A percentile compares a stretch with the other conserved stretches of the same genome.
These are phyloP conservation scores for Phyllostachys edulis DNA, from an alignment of 176 grass and related monocot species.

Conservation along the genomic window DNA sequence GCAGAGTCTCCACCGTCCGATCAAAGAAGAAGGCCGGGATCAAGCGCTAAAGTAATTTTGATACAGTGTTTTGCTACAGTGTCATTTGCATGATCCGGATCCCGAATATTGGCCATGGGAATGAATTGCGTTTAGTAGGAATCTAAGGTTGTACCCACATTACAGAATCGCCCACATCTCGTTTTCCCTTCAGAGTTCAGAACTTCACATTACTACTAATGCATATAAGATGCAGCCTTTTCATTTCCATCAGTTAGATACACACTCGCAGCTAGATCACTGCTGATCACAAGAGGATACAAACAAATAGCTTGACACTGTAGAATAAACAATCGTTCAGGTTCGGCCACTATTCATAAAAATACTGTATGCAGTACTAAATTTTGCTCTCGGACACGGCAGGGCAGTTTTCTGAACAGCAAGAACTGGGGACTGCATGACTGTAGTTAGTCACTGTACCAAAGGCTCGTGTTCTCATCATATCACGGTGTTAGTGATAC, in stretches of 20 bases:
- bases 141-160: not conserved
- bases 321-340: not conserved
- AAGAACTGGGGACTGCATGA: slow-evolving; percentile 8
- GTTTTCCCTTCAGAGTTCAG: slow-evolving; percentile 1
- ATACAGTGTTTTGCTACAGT: no score
- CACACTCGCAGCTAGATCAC: not conserved
- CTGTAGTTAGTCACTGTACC: not conserved
- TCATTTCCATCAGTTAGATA: not conserved
- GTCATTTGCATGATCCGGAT: no score
- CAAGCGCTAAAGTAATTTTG: no score
- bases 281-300: not conserved
- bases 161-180: not conserved
- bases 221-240: not conserved
- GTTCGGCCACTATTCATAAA: not conserved
- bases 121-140: not conserved
- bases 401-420: not conserved
- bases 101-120: not conserved
- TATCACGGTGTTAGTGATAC: not conserved
- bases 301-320: not conserved
- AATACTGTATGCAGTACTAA: not conserved
- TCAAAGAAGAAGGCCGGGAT: no score
- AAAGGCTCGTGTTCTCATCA: not conserved
- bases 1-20: no score
- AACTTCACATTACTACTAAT: not conserved
- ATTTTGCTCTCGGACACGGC: not conserved